phyloP scores from a whole-genome alignment of 495 filamentous ascomycete genomes.

The Aspergillus haitiensis region DNA sequence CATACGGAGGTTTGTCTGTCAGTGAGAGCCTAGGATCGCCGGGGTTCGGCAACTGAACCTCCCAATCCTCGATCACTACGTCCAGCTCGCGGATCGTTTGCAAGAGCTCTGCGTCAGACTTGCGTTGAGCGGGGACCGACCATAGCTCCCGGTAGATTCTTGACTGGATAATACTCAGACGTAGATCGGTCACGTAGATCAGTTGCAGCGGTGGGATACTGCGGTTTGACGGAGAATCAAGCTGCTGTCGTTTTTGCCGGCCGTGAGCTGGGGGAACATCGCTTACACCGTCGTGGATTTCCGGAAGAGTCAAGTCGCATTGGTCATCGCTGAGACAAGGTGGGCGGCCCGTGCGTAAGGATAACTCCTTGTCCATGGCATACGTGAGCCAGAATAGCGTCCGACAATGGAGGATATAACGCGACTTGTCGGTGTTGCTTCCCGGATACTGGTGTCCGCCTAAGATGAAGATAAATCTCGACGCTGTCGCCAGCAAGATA shows the following conservation, averaged over 20 bases:
- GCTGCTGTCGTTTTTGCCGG: background rate
- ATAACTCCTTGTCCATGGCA: slow-evolving; percentile 33
- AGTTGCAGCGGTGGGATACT: background rate
- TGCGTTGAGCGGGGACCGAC: background rate
- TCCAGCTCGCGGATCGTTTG: slow-evolving; percentile 12
- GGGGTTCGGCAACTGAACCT: background rate
- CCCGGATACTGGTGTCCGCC: slow-evolving; percentile 1
- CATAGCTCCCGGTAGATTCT: slow-evolving; percentile 6
- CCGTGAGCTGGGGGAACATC: background rate
- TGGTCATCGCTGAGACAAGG: slow-evolving; percentile 27
- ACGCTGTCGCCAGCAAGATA: slow-evolving; percentile 1
- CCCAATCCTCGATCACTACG: slow-evolving; percentile 1
- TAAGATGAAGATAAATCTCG: slow-evolving; percentile 8
- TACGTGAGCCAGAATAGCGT: slow-evolving; percentile 37
- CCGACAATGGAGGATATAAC: slow-evolving; percentile 18
- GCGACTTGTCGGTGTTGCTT: background rate
- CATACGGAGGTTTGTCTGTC: background rate
- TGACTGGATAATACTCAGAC: slow-evolving; percentile 6
- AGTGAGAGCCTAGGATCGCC: background rate
- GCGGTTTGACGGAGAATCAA: too few species aligned
- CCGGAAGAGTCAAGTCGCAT: slow-evolving; percentile 30
- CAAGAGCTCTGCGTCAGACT: slow-evolving; percentile 9
- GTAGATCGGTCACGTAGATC: background rate
- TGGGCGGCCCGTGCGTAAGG: slow-evolving; percentile 28
- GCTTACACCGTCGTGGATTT: background rate